Conservation (phyloP, 1,139 yeast species). For the Blastobotrys raffinosifermentans region DNA sequence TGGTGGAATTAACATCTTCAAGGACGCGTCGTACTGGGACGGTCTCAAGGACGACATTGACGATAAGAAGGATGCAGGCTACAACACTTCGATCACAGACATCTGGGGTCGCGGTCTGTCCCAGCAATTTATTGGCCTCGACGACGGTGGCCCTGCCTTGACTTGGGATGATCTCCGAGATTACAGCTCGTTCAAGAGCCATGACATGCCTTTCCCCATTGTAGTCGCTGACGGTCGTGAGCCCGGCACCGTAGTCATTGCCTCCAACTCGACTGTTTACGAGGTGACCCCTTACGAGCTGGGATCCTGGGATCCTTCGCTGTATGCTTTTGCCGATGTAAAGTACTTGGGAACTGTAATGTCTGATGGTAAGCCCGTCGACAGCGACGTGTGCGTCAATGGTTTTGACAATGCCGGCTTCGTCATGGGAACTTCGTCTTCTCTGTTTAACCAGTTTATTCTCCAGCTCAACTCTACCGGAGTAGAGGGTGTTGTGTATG, state of each 20-base stretch:
- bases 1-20: constrained; percentile 67
- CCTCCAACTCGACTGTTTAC: constrained; percentile 70
- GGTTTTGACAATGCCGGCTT: constrained; percentile 79
- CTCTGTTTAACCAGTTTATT: constrained; percentile 67
- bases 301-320: constrained; percentile 84
- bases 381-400: constrained; percentile 42
- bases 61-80: constrained; percentile 70
- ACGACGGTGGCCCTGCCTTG: constrained; percentile 58
- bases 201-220: constrained; percentile 84
- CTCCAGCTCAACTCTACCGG: constrained; percentile 53
- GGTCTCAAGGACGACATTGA: constrained; percentile 48
- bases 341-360: constrained; percentile 69
- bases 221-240: constrained; percentile 80
- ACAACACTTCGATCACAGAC: constrained; percentile 73
- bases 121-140: constrained; percentile 59
- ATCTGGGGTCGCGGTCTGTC: constrained; percentile 89
- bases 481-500: constrained; percentile 43
- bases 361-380: constrained; percentile 43
- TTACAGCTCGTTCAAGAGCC: constrained; percentile 48
- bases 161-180: constrained; percentile 61
- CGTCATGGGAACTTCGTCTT: constrained; percentile 70
- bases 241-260: constrained; percentile 47
- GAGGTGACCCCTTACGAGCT: constrained; percentile 79
- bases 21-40: constrained; percentile 55
- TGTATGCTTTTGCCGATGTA: constrained; percentile 64